Percentiles rank a stretch among this genome's conserved stretches.
These are phyloP conservation scores for Euphorbia celastroides DNA, from an alignment of 441 rosid genomes.

Conservation along the genomic window DNA sequence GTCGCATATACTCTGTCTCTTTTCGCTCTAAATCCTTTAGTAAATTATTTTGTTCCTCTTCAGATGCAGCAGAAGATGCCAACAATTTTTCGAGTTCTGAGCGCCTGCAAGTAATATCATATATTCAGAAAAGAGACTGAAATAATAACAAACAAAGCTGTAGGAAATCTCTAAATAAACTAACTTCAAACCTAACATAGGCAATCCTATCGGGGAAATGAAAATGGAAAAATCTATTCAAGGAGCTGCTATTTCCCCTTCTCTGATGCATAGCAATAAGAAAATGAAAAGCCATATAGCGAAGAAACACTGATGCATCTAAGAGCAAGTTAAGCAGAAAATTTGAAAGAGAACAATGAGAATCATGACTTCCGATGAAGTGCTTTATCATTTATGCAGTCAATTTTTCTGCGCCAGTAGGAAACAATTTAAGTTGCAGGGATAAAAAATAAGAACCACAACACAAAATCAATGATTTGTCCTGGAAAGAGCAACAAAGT, in stretches of 20 bases:
- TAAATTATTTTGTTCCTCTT: constrained; percentile 65
- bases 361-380: neutral
- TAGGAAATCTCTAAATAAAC: neutral
- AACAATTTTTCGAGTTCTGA: constrained; percentile 59
- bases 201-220: neutral
- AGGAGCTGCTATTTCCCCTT: neutral
- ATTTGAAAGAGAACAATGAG: neutral
- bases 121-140: neutral
- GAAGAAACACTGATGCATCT: neutral
- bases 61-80: constrained; percentile 67
- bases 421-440: neutral
- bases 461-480: neutral
- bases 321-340: neutral
- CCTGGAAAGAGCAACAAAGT: neutral
- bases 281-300: constrained; percentile 6
- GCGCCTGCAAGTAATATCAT: constrained; percentile 45
- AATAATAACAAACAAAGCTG: constrained; percentile 11
- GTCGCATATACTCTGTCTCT: constrained; percentile 83
- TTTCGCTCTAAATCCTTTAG: constrained; percentile 82
- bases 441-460: neutral
- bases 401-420: neutral
- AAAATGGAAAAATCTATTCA: neutral
- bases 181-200: neutral
- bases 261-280: neutral
- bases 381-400: neutral